Percentiles rank a stretch among this genome's conserved stretches.
phyloP scores from a whole-genome alignment of 345 rosid species.

The Arabidopsis suecica region DNA sequence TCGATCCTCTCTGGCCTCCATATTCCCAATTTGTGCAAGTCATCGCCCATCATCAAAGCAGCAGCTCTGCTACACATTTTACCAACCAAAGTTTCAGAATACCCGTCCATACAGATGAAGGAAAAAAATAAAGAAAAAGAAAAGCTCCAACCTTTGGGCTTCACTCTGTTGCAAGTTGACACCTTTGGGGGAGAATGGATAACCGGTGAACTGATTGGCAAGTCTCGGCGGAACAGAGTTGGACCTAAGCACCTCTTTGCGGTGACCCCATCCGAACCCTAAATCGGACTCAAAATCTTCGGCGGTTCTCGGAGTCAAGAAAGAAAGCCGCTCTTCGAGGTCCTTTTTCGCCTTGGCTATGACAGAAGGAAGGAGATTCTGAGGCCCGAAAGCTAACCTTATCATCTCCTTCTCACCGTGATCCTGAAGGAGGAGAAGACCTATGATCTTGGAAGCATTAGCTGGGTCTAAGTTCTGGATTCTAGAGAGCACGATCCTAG shows the following conservation, averaged over 20 bases:
- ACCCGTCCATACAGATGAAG: not conserved
- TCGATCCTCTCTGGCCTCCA: slow-evolving; percentile 49
- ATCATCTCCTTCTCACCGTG: slow-evolving; percentile 83
- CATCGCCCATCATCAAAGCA: slow-evolving; percentile 62
- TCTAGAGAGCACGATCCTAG: slow-evolving; percentile 69
- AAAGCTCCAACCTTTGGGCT: slow-evolving; percentile 19
- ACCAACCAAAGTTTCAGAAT: not conserved
- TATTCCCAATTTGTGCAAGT: slow-evolving; percentile 57
- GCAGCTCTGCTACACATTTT: slow-evolving; percentile 32
- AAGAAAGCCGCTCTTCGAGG: slow-evolving; percentile 37
- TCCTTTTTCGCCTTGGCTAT: slow-evolving; percentile 64
- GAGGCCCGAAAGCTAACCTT: slow-evolving; percentile 77
- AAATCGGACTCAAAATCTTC: slow-evolving; percentile 36
- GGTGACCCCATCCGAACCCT: slow-evolving; percentile 53
- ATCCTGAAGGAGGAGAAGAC: slow-evolving; percentile 76
- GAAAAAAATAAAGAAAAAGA: not conserved
- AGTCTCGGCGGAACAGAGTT: slow-evolving; percentile 30
- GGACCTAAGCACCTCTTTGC: too few species aligned
- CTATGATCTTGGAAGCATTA: slow-evolving; percentile 84
- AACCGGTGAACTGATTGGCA: slow-evolving; percentile 56
- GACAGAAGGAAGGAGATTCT: slow-evolving; percentile 64
- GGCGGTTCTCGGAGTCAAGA: not conserved
- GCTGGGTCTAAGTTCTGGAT: slow-evolving; percentile 72
- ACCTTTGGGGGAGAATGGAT: slow-evolving; percentile 54
- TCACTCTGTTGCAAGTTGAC: slow-evolving; percentile 35